Percentiles rank a stretch among this genome's conserved stretches.
These are phyloP conservation scores for Ilex asprella DNA, from an alignment of 257 asterid genomes.

Conservation along the genomic window DNA sequence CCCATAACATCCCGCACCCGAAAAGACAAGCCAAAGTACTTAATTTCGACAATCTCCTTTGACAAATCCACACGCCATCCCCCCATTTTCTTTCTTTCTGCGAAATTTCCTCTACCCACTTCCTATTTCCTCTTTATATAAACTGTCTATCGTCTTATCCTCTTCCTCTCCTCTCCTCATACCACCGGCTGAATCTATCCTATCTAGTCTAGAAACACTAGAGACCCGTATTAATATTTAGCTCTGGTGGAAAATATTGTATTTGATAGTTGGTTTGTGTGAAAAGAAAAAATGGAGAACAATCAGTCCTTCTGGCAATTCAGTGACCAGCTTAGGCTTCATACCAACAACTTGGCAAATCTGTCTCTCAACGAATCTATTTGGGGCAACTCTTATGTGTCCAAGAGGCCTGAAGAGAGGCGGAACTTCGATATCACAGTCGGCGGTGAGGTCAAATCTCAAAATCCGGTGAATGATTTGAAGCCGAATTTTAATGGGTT, in stretches of 20 bases:
- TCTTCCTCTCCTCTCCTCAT: not conserved
- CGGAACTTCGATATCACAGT: conserved; percentile 79
- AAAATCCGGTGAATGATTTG: conserved; percentile 14
- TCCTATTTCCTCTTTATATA: conserved; percentile 2
- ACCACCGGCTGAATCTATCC: too few species aligned
- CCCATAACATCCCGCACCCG: conserved; percentile 12
- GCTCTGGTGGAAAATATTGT: too few species aligned
- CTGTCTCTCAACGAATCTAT: conserved; percentile 85
- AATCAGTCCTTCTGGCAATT: conserved; percentile 86
- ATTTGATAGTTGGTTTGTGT: too few species aligned
- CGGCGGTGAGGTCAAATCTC: conserved; percentile 29
- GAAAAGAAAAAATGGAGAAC: conserved; percentile 41
- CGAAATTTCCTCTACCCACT: conserved; percentile 28
- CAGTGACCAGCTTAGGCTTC: conserved; percentile 88
- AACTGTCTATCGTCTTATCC: not conserved
- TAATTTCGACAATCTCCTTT: conserved; percentile 15
- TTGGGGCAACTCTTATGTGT: conserved; percentile 65
- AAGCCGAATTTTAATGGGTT: conserved; percentile 40
- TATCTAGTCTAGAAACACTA: not conserved
- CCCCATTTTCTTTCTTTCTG: conserved; percentile 11
- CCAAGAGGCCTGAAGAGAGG: conserved; percentile 60
- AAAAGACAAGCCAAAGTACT: not conserved
- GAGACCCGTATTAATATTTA: not conserved
- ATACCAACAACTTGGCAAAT: conserved; percentile 44
- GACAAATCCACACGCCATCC: conserved; percentile 61